phyloP scores from a whole-genome alignment of 2,329 filamentous ascomycete species.

The Fusarium acutatum region DNA sequence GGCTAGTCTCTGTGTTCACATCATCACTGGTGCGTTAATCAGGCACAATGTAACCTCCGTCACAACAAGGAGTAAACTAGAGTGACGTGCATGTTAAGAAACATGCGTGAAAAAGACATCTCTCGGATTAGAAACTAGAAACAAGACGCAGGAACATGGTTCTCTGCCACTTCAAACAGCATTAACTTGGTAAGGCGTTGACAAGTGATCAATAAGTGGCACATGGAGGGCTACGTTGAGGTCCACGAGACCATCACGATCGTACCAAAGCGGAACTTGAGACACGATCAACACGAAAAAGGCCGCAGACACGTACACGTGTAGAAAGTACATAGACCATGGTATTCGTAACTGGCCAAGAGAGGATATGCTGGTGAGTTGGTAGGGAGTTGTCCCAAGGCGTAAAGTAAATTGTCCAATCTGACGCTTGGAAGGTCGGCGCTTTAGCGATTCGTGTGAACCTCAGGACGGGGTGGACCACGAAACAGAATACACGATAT shows the following conservation, averaged over 20 bases:
- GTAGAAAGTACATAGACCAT: slow-evolving; percentile 4
- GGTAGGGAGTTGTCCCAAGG: neutral
- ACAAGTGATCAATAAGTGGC: slow-evolving; percentile 29
- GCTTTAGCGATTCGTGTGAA: neutral
- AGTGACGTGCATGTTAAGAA: slow-evolving; percentile 13
- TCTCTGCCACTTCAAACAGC: neutral
- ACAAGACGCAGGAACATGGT: slow-evolving; percentile 1
- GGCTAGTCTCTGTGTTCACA: neutral
- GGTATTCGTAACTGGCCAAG: neutral
- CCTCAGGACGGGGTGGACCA: neutral
- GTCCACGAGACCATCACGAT: slow-evolving; percentile 30
- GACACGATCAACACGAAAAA: slow-evolving; percentile 18
- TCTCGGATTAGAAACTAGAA: neutral
- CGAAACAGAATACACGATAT: neutral
- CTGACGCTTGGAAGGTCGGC: neutral
- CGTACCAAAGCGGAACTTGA: slow-evolving; percentile 17
- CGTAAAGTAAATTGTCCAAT: neutral
- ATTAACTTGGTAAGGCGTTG: neutral
- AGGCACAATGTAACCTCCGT: slow-evolving; percentile 30
- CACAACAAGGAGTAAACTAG: neutral
- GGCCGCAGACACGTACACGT: slow-evolving; percentile 20
- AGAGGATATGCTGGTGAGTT: neutral
- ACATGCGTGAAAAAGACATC: neutral
- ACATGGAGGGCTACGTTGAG: slow-evolving; percentile 23
- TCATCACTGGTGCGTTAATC: slow-evolving; percentile 29